Evolutionary conservation across 441 rosid genomes (phyloP), one percentile per base, ranked within the genome.

Genomic region (Croton laevigatus): DNA sequence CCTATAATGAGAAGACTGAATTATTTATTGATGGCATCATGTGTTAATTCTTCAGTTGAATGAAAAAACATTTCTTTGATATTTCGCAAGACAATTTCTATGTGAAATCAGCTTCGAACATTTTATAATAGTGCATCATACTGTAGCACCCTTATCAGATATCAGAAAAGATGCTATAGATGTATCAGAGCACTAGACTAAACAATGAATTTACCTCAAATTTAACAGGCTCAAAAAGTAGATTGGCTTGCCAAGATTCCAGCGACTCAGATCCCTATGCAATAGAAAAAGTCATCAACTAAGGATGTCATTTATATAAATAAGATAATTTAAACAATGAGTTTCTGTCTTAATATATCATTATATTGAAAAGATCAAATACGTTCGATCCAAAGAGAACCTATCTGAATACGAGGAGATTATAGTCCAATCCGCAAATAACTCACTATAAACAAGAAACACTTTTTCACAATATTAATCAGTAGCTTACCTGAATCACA

Each of bases 221-320:
- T 68, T 83, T 80, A 55, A 87, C 76, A 20, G 99, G 99, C 84
- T 95, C 99, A 73, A 95, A 95, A 19, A 95, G 87, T 73, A 95
- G 81, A 73, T 95, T 95, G 54, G 98, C 98, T 83, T 91, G 87
- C 99, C 98, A 95, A 42, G 99, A 93, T 44, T 93, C 94, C 68
- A 93, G 71, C 37, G 98, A 82, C 78, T 91, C 97, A 1, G 99
- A 95, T 57, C 99, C 98, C 94, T 94, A 81, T 79, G 71, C 55
- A 76, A 63, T 38, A 68, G 20, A 63, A 65, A 8, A 59, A 19
- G 42, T 17, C 16, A 40, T 7, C 8, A 10, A 59, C 34, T 53
- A 65, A 70, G 59, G 45, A 67, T 59, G 40, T 55, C 12, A 8
- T 27, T 9, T 51, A 71, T 14, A n/a, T 4, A 49, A 53, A 61